These are phyloP conservation scores for Arachnomyces sp. DNA, from an alignment of 2,329 filamentous ascomycete genomes.

Conservation along the genomic window DNA sequence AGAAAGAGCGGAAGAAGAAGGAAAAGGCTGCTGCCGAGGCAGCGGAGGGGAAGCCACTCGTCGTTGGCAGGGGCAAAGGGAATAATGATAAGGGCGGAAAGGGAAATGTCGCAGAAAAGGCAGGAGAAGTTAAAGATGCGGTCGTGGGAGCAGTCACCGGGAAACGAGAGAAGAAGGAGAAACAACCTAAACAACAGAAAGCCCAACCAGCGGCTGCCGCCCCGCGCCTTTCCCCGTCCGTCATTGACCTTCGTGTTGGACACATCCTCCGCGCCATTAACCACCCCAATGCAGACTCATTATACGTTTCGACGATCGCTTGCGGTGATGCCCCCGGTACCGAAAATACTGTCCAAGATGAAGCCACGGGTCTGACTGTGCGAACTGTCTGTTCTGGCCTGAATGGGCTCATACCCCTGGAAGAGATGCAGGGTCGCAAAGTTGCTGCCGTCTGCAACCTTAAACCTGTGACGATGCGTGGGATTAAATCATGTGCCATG, in stretches of 20 bases:
- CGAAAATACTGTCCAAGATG: slow-evolving; percentile 68
- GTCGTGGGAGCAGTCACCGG: slow-evolving; percentile 26
- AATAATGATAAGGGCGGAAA: neutral
- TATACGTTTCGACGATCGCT: slow-evolving; percentile 92
- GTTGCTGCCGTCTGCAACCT: slow-evolving; percentile 95
- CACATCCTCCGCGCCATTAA: slow-evolving; percentile 94
- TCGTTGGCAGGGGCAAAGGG: slow-evolving; percentile 32
- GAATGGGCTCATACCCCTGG: slow-evolving; percentile 84
- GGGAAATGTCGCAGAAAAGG: slow-evolving; percentile 30
- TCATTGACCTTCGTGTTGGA: slow-evolving; percentile 92
- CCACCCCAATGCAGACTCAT: slow-evolving; percentile 92
- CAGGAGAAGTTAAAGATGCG: slow-evolving; percentile 41
- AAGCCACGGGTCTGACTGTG: slow-evolving; percentile 84
- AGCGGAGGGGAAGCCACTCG: slow-evolving; percentile 29
- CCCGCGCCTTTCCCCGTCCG: slow-evolving; percentile 69
- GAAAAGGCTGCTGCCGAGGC: slow-evolving; percentile 65
- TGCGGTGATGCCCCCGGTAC: slow-evolving; percentile 80
- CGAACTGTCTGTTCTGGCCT: slow-evolving; percentile 95
- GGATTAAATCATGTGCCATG: slow-evolving; percentile 76
- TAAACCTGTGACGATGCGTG: slow-evolving; percentile 98
- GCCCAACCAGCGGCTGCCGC: slow-evolving; percentile 55
- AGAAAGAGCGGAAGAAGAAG: slow-evolving; percentile 95
- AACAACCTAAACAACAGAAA: slow-evolving; percentile 68
- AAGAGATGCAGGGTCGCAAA: slow-evolving; percentile 94
- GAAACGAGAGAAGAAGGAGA: slow-evolving; percentile 76